A percentile compares a stretch with the other conserved stretches of the same genome.
Conservation (phyloP, 805 yeast species). For the Suhomyces xylopsoci region DNA sequence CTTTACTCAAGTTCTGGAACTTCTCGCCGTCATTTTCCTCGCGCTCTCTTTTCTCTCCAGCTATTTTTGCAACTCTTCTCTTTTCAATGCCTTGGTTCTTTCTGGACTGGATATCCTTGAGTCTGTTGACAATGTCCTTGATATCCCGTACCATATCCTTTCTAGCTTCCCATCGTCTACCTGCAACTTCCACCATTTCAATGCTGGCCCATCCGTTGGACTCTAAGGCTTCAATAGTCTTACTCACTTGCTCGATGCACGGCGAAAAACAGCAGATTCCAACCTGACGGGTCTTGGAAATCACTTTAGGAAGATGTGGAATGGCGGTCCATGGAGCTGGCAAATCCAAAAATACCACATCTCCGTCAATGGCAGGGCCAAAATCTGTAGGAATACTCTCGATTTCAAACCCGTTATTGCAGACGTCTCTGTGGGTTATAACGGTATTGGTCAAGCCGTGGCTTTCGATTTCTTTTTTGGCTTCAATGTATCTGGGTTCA, state of each 20-base stretch:
- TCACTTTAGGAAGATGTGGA: conserved; percentile 62
- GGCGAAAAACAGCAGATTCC: conserved; percentile 95
- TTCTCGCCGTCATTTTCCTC: conserved; percentile 24
- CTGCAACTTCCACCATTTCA: conserved; percentile 89
- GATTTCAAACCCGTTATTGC: conserved; percentile 76
- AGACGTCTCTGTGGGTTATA: conserved; percentile 89
- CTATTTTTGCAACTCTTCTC: conserved; percentile 40
- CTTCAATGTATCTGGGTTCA: conserved; percentile 76
- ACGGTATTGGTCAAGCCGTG: conserved; percentile 68
- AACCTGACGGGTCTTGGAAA: conserved; percentile 50
- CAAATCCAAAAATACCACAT: conserved; percentile 80
- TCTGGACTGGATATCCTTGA: conserved; percentile 75
- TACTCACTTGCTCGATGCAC: conserved; percentile 93
- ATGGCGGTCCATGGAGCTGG: conserved; percentile 98
- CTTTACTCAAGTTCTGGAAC: conserved; percentile 39
- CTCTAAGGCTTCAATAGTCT: conserved; percentile 74
- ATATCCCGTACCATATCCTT: conserved; percentile 81
- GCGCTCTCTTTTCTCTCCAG: conserved; percentile 19
- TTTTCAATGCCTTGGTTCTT: conserved; percentile 61
- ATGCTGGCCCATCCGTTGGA: conserved; percentile 78
- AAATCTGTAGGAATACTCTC: conserved; percentile 28
- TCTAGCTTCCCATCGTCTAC: conserved; percentile 84
- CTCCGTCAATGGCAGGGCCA: conserved; percentile 47
- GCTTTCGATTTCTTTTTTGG: conserved; percentile 66
- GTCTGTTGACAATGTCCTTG: conserved; percentile 71